phyloP scores from a whole-genome alignment of 1,139 yeast genomes.

The Lodderomyces orthopsilosis region DNA sequence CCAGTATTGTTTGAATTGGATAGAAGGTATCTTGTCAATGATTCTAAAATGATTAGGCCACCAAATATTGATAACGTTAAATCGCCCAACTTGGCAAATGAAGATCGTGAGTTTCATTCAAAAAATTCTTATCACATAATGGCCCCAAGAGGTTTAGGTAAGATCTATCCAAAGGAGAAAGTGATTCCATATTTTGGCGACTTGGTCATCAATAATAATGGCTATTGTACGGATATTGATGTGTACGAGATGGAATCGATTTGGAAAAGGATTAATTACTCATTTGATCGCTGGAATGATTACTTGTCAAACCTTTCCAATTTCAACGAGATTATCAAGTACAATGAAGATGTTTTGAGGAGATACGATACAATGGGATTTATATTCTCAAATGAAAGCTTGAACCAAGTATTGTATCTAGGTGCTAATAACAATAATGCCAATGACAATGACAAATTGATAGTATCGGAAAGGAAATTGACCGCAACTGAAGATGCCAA shows the following conservation, averaged over 20 bases:
- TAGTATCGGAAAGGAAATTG: neutral
- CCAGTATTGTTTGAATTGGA: slow-evolving; percentile 90
- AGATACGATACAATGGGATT: slow-evolving; percentile 47
- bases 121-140: slow-evolving; percentile 65
- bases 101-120: slow-evolving; percentile 15
- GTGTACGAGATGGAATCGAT: slow-evolving; percentile 62
- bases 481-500: slow-evolving; percentile 3
- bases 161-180: slow-evolving; percentile 67
- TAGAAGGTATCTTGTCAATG: slow-evolving; percentile 59
- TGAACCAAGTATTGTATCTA: slow-evolving; percentile 43
- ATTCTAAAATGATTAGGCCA: slow-evolving; percentile 15
- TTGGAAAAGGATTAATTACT: slow-evolving; percentile 66
- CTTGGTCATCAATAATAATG: slow-evolving; percentile 40
- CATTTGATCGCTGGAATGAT: slow-evolving; percentile 80
- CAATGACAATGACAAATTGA: slow-evolving; percentile 1
- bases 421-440: slow-evolving; percentile 35
- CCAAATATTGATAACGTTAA: slow-evolving; percentile 10
- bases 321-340: slow-evolving; percentile 37
- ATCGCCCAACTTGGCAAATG: slow-evolving; percentile 6
- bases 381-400: slow-evolving; percentile 45
- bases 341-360: slow-evolving; percentile 43
- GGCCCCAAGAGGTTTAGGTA: slow-evolving; percentile 89
- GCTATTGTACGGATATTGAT: slow-evolving; percentile 25
- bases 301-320: slow-evolving; percentile 47
- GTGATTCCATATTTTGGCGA: slow-evolving; percentile 95